Base-by-base conservation (phyloP, 768 basidiomycete genomes). In the Cubamyces lactineus region DNA sequence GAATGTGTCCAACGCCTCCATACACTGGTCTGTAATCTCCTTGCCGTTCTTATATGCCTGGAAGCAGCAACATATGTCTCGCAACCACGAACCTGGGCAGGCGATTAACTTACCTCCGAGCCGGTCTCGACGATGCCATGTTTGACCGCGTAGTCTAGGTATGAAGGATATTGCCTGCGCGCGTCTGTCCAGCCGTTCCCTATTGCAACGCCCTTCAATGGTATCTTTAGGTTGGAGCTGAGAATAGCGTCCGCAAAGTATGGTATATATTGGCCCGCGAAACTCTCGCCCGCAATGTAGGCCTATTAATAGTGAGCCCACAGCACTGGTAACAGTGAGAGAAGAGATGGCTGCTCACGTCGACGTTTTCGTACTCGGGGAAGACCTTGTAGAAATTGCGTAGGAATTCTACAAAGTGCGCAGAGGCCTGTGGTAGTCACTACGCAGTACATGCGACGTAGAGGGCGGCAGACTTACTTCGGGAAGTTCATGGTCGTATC, bases 161-260 rank as follows among this genome's bases (percentile, higher is more conserved):
- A 98, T 17, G 94, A 82, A 16, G 91, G 86, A 72, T 98, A 99
- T 76, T 99, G 97, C 59, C 81, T 79, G 43, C 84, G 84, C 0
- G 88, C 87, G 72, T 98, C 96, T 49, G 97, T 96, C 97, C 97
- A 99, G 5, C 96, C 96, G 73, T 99, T 99, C 21, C 97, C 97
- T 46, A 99, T 97, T 0, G 96, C 92, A 16, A 84, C 77, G 1
- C 97, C 97, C 46, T 82, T 82, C 8, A 98, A 77, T 0, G 85
- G 86, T 26, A 88, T 77, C 24, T 78, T 70, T 17, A 93, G 76
- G 38, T 80, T 72, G 6, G 86, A 85, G 63, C 80, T 73, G 30
- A 97, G 78, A 47, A 96, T 79, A 17, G 86, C 90, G 65, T 94
- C 84, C 69, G 93, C 95, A 69, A 95, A 95, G 74, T 93, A 96